A percentile compares a stretch with the other conserved stretches of the same genome.
phyloP scores from a whole-genome alignment of 495 filamentous ascomycete genomes.

The Aspergillus cavernicola region DNA sequence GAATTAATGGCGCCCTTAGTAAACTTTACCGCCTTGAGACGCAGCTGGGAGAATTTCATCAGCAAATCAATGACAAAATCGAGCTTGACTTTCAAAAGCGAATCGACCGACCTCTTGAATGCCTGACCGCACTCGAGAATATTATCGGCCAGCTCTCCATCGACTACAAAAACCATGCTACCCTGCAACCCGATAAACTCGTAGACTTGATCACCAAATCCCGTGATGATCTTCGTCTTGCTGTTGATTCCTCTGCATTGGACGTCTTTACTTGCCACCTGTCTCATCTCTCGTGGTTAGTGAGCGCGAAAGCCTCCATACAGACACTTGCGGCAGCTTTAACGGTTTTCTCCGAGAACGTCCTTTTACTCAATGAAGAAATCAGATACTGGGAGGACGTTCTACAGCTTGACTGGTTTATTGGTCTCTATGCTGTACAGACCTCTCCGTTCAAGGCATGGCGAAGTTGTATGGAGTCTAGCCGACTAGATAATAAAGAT shows the following conservation, averaged over 20 bases:
- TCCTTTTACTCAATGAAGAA: conserved; percentile 75
- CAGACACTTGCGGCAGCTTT: conserved; percentile 79
- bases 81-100: conserved; percentile 17
- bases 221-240: conserved; percentile 27
- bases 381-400: conserved; percentile 92
- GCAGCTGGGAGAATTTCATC: conserved; percentile 73
- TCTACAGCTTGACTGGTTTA: conserved; percentile 64
- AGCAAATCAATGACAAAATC: conserved; percentile 29
- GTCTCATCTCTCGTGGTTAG: conserved; percentile 79
- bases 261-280: conserved; percentile 45
- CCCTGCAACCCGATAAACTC: conserved; percentile 52
- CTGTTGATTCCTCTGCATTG: conserved; percentile 14
- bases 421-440: conserved; percentile 75
- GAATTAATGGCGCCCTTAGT: conserved; percentile 41
- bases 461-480: conserved; percentile 42
- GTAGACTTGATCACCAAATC: conserved; percentile 57
- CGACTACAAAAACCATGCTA: conserved; percentile 51
- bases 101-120: conserved; percentile 11
- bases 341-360: conserved; percentile 69
- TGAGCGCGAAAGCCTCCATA: conserved; percentile 79
- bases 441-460: conserved; percentile 71
- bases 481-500: conserved; percentile 26
- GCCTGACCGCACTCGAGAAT: conserved; percentile 47
- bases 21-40: conserved; percentile 74
- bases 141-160: conserved; percentile 68